phyloP scores from a whole-genome alignment of 2,329 filamentous ascomycete genomes.

The Hymenoscyphus albidus region DNA sequence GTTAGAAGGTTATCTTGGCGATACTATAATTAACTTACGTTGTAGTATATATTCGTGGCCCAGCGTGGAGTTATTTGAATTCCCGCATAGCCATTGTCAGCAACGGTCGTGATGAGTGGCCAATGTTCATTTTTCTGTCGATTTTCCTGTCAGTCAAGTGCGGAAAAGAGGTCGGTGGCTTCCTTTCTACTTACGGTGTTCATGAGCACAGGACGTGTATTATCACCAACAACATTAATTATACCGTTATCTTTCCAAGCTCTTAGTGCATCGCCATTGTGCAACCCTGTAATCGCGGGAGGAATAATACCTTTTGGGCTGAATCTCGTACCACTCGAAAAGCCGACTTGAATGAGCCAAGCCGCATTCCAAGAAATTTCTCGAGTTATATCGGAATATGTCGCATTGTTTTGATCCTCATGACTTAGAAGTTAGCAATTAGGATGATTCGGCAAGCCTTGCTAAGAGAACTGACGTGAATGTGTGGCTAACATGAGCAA shows the following conservation, averaged over 20 bases:
- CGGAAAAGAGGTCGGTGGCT: constrained; percentile 43
- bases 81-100: constrained; percentile 51
- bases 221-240: constrained; percentile 58
- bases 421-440: constrained; percentile 43
- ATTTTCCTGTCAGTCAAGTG: constrained; percentile 33
- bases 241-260: constrained; percentile 60
- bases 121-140: constrained; percentile 41
- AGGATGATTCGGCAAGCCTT: constrained; percentile 42
- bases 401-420: constrained; percentile 4
- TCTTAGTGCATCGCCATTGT: constrained; percentile 59
- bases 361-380: constrained; percentile 59
- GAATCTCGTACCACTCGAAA: constrained; percentile 45
- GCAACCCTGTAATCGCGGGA: constrained; percentile 59
- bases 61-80: constrained; percentile 56
- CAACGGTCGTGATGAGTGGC: constrained; percentile 50
- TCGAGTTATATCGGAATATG: constrained; percentile 51
- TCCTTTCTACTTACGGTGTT: constrained; percentile 49
- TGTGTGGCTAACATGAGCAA: constrained; percentile 58
- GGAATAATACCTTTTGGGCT: constrained; percentile 55
- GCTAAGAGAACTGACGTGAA: constrained; percentile 42
- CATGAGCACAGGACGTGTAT: constrained; percentile 52
- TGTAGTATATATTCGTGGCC: constrained; percentile 62
- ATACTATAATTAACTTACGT: constrained; percentile 39
- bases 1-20: not conserved
- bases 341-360: constrained; percentile 52